Conservation (phyloP, 345 rosid genomes). For the Acer negundo region DNA sequence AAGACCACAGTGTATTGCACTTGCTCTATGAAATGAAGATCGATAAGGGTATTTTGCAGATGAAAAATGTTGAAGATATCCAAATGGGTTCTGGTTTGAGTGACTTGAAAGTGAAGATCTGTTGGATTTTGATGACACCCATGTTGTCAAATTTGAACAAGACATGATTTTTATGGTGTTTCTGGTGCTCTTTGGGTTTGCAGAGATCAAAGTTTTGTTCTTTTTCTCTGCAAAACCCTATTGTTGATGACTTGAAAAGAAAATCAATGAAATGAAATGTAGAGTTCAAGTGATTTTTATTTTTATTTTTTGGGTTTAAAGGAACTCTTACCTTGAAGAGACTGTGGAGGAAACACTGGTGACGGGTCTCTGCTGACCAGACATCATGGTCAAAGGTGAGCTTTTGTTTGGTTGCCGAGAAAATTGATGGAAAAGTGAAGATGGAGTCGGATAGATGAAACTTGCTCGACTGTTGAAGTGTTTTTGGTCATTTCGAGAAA, state of each 20-base stretch:
- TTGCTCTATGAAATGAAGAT: constrained; percentile 8
- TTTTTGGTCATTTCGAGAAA: not conserved
- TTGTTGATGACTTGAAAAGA: not conserved
- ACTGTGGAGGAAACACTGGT: not conserved
- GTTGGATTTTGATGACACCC: constrained; percentile 30
- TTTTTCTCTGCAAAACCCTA: constrained; percentile 19
- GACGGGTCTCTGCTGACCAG: not conserved
- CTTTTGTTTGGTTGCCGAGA: constrained; percentile 16
- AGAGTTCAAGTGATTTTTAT: not conserved
- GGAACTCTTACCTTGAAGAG: constrained; percentile 5
- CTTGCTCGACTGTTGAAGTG: too few relatives aligned
- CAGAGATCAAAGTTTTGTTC: not conserved
- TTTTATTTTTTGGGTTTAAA: not conserved
- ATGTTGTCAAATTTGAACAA: constrained; percentile 32
- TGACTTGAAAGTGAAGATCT: constrained; percentile 18
- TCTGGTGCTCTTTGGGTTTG: not conserved
- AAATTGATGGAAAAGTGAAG: not conserved
- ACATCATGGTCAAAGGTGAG: not conserved
- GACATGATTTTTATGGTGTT: constrained; percentile 28
- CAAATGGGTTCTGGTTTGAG: constrained; percentile 36
- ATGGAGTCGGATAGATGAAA: not conserved
- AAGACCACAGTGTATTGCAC: constrained; percentile 46
- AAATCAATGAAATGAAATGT: not conserved
- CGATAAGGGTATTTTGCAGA: constrained; percentile 8
- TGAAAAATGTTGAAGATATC: constrained; percentile 9